Conservation (phyloP, 768 basidiomycete species). For the Lactifluus echinatus region DNA sequence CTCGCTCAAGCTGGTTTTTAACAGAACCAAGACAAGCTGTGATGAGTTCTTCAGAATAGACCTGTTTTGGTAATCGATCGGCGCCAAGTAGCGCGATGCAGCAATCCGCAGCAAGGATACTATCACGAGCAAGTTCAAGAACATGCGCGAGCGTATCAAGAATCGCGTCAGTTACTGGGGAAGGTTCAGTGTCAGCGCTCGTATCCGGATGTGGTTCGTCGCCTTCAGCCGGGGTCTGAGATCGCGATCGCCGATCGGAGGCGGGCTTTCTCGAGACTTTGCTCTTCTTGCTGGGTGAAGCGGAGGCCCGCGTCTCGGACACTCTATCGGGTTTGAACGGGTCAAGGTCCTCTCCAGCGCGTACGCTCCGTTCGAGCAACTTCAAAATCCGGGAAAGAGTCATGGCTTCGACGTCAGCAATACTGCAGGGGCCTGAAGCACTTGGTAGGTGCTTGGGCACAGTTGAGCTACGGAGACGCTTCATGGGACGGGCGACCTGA, state of each 20-base stretch:
- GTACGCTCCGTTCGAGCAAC: conserved; percentile 71
- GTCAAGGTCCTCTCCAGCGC: conserved; percentile 64
- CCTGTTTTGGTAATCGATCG: conserved; percentile 81
- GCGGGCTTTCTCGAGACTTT: conserved; percentile 28
- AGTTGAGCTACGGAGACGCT: conserved; percentile 46
- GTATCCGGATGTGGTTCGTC: conserved; percentile 26
- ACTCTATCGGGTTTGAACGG: conserved; percentile 43
- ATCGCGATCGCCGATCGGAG: conserved; percentile 35
- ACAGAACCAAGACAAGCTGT: conserved; percentile 64
- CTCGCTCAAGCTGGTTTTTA: conserved; percentile 70
- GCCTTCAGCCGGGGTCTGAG: conserved; percentile 34
- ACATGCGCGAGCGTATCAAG: conserved; percentile 42
- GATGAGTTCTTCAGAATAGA: conserved; percentile 93
- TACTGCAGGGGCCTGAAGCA: conserved; percentile 36
- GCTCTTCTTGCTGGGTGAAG: conserved; percentile 34
- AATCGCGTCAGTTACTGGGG: conserved; percentile 37
- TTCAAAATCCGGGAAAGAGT: conserved; percentile 60
- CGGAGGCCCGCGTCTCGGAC: conserved; percentile 13
- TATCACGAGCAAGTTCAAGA: conserved; percentile 60
- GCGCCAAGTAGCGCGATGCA: conserved; percentile 69
- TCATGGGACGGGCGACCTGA: conserved; percentile 57
- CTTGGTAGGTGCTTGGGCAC: conserved; percentile 35
- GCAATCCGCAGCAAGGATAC: conserved; percentile 77
- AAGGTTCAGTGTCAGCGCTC: conserved; percentile 20
- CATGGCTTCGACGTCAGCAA: conserved; percentile 60